Base-by-base conservation (phyloP, 345 rosid genomes). In the Citrus glauca region DNA sequence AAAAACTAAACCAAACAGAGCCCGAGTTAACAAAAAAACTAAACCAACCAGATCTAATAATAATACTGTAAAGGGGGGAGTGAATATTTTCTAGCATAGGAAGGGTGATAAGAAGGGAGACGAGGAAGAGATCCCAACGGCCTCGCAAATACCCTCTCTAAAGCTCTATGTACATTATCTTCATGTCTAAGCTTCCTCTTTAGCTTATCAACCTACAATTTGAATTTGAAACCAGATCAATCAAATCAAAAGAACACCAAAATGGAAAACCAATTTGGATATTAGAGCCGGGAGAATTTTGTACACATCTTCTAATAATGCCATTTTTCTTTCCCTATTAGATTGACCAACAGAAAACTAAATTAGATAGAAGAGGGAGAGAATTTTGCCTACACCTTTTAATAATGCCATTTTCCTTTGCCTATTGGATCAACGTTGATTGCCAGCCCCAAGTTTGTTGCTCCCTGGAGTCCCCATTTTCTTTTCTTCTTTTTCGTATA, bases 41-140 rank as follows among this genome's bases (percentile, higher is more conserved):
- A 42, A 42, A 42, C 48, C 48, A 45, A 11, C 14, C 0, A 1
- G 17, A 68, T 60, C 42, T 32, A 68, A 69, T 50, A 50, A 42
- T 35, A 35, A 40, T 9, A 40, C 0, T 20, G 35, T 4, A 65
- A 66, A 61, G 71, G 66, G 48, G 66, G 38, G 1, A 60, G 30
- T 28, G 71, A 68, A 79, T 74, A 70, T 50, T 1, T 7, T 82
- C 95, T 89, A 75, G 91, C 98, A 86, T 88, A 38, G 48, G 92
- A 87, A 85, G 99, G 98, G 28, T 91, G 95, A 80, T 90, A 96
- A 71, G 98, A 90, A 16, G 99, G 93, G 69, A 92, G 95, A 80
- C 98, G 93, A 79, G 98, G 99, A 24, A 96, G 92, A 82, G 94
- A 92, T 75, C 99, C 98, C 74, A 96, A 79, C 48, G 98, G 99